Evolutionary conservation across 768 basidiomycete genomes (phyloP).

Genomic region (Nevesoporus exiguus): DNA sequence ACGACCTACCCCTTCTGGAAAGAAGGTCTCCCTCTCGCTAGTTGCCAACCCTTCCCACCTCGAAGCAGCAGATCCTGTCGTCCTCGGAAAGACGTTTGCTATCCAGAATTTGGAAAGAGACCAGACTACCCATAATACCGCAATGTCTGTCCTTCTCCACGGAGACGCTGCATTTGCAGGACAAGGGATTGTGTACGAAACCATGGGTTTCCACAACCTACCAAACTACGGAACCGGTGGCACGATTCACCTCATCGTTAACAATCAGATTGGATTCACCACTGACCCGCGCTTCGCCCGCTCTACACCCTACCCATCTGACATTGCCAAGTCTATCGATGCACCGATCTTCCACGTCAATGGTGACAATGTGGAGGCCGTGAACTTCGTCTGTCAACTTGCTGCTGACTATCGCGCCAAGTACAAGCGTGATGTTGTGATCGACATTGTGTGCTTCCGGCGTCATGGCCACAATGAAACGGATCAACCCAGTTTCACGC

Average conservation of each 20-base stretch:
- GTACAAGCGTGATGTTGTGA: constrained; percentile 97
- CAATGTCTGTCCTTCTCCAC: constrained; percentile 94
- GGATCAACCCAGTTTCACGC: constrained; percentile 97
- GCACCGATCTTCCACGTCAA: constrained; percentile 99
- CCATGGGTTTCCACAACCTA: constrained; percentile 96
- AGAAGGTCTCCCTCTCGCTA: constrained; percentile 94
- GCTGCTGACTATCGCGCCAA: constrained; percentile 98
- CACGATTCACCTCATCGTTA: constrained; percentile 96
- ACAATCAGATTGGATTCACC: constrained; percentile 99
- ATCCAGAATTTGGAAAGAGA: constrained; percentile 94
- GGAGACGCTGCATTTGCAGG: constrained; percentile 99
- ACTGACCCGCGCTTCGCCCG: constrained; percentile 97
- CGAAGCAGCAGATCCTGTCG: constrained; percentile 95
- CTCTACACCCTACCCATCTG: constrained; percentile 96
- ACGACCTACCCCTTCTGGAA: constrained; percentile 95
- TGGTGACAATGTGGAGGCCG: constrained; percentile 96
- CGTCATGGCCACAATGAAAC: constrained; percentile 99
- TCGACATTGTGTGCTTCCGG: constrained; percentile 98
- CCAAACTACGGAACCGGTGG: constrained; percentile 97
- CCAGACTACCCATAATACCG: constrained; percentile 71
- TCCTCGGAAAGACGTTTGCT: constrained; percentile 97
- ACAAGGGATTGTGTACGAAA: constrained; percentile 98
- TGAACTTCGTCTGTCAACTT: constrained; percentile 97
- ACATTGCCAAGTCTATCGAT: constrained; percentile 98
- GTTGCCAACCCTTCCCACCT: constrained; percentile 99